phyloP scores from a whole-genome alignment of 2,329 filamentous ascomycete genomes.

The Diaporthe ampelina region DNA sequence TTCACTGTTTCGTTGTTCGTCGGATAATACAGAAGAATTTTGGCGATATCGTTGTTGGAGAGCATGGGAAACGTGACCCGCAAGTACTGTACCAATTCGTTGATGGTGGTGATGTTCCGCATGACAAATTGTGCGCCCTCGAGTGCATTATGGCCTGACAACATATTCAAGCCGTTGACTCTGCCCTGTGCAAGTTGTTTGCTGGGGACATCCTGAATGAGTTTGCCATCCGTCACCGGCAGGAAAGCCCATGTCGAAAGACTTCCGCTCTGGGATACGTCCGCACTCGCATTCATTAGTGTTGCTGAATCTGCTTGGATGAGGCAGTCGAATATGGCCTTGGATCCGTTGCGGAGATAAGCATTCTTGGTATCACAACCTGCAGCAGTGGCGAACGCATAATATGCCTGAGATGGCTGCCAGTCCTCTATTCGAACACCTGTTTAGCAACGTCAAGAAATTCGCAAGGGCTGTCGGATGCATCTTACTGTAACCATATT shows the following conservation, averaged over 20 bases:
- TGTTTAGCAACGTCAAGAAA: neutral
- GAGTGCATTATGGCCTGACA: conserved; percentile 22
- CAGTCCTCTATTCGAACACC: conserved; percentile 9
- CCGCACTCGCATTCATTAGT: conserved; percentile 16
- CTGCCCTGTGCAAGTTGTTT: conserved; percentile 18
- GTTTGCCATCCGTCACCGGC: conserved; percentile 16
- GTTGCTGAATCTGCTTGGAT: conserved; percentile 1
- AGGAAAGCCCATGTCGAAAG: conserved; percentile 12
- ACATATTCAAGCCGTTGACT: conserved; percentile 16
- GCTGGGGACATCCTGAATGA: conserved; percentile 12
- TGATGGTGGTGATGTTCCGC: neutral
- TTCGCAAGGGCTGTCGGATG: neutral
- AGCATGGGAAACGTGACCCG: conserved; percentile 12
- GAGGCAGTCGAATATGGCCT: conserved; percentile 30
- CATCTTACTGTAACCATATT: conserved; percentile 28
- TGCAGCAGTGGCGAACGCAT: conserved; percentile 18
- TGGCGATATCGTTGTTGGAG: conserved; percentile 32
- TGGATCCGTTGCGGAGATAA: conserved; percentile 4
- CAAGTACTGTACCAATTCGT: conserved; percentile 15
- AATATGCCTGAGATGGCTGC: conserved; percentile 33
- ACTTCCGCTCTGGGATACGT: conserved; percentile 26
- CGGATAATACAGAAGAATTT: conserved; percentile 20
- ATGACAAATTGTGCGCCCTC: conserved; percentile 15
- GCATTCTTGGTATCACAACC: conserved; percentile 21
- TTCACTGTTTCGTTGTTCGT: conserved; percentile 12